Evolutionary conservation across 352 stramenopile genomes (phyloP).

Genomic region (Phytophthora pini): DNA sequence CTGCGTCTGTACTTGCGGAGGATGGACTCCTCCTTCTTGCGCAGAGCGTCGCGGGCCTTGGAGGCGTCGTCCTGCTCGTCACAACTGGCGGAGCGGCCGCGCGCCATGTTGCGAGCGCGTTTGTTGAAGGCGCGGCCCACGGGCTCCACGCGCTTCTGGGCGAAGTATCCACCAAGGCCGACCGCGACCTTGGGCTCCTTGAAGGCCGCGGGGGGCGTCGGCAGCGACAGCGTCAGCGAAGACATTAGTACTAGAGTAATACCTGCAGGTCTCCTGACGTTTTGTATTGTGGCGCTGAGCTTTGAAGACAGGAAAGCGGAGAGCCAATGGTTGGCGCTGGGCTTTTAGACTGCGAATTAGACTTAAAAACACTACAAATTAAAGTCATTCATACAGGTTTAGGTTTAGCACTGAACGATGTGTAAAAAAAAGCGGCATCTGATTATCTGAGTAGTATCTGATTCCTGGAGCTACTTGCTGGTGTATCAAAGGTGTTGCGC

Average conservation of each 20-base stretch:
- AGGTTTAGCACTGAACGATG: too few relatives aligned
- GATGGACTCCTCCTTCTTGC: conserved; percentile 72
- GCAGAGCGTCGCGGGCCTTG: conserved; percentile 59
- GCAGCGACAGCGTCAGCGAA: conserved; percentile 69
- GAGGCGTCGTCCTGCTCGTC: conserved; percentile 77
- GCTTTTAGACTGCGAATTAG: too few relatives aligned
- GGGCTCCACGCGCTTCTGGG: conserved; percentile 78
- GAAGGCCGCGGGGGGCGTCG: conserved; percentile 55
- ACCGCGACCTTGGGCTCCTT: conserved; percentile 60
- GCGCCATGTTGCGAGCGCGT: conserved; percentile 76
- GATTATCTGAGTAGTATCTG: too few relatives aligned
- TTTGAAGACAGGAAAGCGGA: neutral
- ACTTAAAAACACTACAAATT: too few relatives aligned
- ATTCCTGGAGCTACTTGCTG: too few relatives aligned
- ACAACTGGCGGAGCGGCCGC: conserved; percentile 77
- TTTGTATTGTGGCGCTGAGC: conserved; percentile 11
- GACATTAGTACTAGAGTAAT: conserved; percentile 19
- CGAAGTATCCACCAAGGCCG: conserved; percentile 76
- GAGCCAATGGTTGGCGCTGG: conserved; percentile 18
- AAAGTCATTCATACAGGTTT: too few relatives aligned
- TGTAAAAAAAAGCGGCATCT: too few relatives aligned
- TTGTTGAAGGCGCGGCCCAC: conserved; percentile 76
- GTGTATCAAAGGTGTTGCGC: too few relatives aligned
- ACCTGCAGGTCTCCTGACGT: neutral
- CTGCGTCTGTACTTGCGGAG: conserved; percentile 85